phyloP scores from a whole-genome alignment of 495 filamentous ascomycete species.

The Acidomyces sp. region DNA sequence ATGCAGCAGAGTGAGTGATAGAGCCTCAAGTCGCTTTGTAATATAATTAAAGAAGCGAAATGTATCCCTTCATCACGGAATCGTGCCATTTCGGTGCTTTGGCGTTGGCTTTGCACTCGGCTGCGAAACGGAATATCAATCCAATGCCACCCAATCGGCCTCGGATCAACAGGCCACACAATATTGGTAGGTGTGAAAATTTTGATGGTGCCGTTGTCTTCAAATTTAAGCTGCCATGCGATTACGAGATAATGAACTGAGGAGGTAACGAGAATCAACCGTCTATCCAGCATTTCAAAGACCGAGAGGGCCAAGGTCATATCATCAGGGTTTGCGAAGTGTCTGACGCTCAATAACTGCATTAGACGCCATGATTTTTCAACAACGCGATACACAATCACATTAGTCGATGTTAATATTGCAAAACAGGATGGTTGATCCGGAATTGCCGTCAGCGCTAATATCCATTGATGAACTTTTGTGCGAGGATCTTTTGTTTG shows the following conservation, averaged over 20 bases:
- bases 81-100: neutral
- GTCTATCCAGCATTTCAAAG: constrained; percentile 22
- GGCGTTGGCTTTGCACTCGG: neutral
- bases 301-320: constrained; percentile 7
- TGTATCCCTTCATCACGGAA: neutral
- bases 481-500: no score
- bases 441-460: no score
- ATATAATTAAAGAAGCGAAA: neutral
- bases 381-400: constrained; percentile 19
- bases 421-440: no score
- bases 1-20: neutral
- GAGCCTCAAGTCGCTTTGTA: neutral
- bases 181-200: neutral
- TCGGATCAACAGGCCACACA: no score
- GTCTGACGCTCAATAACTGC: constrained; percentile 31
- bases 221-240: neutral
- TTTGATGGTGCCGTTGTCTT: neutral
- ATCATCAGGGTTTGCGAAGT: constrained; percentile 32
- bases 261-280: constrained; percentile 2
- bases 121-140: neutral
- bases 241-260: no score
- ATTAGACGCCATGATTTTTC: constrained; percentile 13
- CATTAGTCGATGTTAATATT: constrained; percentile 24
- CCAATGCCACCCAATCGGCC: neutral
- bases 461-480: no score